Evolutionary conservation across 345 rosid species (phyloP).

Genomic region (Brassica napus): DNA sequence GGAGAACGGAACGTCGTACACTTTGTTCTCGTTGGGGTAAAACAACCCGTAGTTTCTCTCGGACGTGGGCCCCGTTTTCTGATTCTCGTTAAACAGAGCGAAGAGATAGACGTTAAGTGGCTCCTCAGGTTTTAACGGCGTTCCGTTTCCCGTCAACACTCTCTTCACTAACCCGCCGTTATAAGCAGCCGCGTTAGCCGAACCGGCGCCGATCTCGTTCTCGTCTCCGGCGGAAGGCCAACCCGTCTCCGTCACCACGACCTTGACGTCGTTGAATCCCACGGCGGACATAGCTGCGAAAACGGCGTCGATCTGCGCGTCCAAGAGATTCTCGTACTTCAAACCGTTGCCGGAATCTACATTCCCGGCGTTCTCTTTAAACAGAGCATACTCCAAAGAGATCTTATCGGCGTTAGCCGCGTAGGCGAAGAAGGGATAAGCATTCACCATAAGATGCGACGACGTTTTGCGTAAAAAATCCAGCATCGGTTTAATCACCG

Average conservation of each 20-base stretch:
- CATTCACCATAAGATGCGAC: conserved; percentile 80
- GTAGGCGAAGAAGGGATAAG: conserved; percentile 88
- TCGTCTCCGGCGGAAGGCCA: conserved; percentile 91
- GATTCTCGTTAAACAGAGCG: conserved; percentile 86
- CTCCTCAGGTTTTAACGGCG: conserved; percentile 72
- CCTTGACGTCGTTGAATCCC: conserved; percentile 55
- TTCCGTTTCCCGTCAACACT: conserved; percentile 66
- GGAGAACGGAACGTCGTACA: background rate
- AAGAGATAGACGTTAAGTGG: conserved; percentile 71
- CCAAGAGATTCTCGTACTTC: conserved; percentile 70
- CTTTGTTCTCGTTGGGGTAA: background rate
- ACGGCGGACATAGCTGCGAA: conserved; percentile 79
- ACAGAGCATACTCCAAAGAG: conserved; percentile 73
- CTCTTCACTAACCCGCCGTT: conserved; percentile 75
- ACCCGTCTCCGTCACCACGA: conserved; percentile 84
- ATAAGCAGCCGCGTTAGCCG: conserved; percentile 73
- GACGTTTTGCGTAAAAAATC: conserved; percentile 56
- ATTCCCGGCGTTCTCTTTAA: conserved; percentile 59
- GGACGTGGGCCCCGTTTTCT: conserved; percentile 78
- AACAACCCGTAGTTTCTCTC: conserved; percentile 50
- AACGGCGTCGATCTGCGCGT: conserved; percentile 91
- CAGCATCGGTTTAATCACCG: conserved; percentile 44
- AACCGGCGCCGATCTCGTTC: conserved; percentile 68
- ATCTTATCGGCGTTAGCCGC: conserved; percentile 58
- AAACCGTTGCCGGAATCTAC: conserved; percentile 82